These are phyloP conservation scores for Peniophora sp. DNA, from an alignment of 1,284 basidiomycete species.

Conservation along the genomic window DNA sequence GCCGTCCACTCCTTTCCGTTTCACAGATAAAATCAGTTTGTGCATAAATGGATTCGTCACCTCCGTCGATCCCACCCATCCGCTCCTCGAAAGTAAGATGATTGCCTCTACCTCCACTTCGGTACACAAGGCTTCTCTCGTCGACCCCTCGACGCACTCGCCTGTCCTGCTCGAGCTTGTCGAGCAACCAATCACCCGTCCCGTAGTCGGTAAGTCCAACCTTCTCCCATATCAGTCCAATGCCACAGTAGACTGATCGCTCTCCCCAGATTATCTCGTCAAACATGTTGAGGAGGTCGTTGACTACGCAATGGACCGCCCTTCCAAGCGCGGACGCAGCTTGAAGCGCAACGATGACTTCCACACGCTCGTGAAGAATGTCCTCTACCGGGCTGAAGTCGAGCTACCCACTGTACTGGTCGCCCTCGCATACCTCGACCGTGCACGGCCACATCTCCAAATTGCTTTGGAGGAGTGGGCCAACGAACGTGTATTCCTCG, in stretches of 20 bases:
- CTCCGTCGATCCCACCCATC: too few species aligned
- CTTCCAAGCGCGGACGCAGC: slow-evolving; percentile 45
- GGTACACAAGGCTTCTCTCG: slow-evolving; percentile 54
- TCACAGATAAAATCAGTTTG: too few species aligned
- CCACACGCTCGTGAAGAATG: slow-evolving; percentile 51
- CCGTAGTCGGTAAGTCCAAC: slow-evolving; percentile 48
- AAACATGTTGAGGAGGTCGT: slow-evolving; percentile 64
- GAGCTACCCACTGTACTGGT: slow-evolving; percentile 55
- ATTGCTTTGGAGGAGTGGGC: slow-evolving; percentile 74
- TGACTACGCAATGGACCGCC: slow-evolving; percentile 59
- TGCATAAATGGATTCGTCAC: too few species aligned
- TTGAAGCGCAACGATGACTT: slow-evolving; percentile 43
- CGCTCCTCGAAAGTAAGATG: too few species aligned
- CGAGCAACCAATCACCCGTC: slow-evolving; percentile 47
- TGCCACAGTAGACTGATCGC: slow-evolving; percentile 3
- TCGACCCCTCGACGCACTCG: slow-evolving; percentile 52
- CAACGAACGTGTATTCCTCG: slow-evolving; percentile 66
- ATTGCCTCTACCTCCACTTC: too few species aligned
- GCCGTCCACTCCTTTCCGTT: too few species aligned
- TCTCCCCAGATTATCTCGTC: slow-evolving; percentile 50
- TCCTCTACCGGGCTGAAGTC: slow-evolving; percentile 62
- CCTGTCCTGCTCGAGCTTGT: slow-evolving; percentile 57
- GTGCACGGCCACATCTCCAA: slow-evolving; percentile 64
- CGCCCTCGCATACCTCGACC: slow-evolving; percentile 60
- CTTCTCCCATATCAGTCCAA: slow-evolving; percentile 1